Percentiles rank a stretch among this genome's conserved stretches.
Evolutionary conservation across 1,284 basidiomycete species (phyloP).

Genomic region (Coriolopsis trogii): DNA sequence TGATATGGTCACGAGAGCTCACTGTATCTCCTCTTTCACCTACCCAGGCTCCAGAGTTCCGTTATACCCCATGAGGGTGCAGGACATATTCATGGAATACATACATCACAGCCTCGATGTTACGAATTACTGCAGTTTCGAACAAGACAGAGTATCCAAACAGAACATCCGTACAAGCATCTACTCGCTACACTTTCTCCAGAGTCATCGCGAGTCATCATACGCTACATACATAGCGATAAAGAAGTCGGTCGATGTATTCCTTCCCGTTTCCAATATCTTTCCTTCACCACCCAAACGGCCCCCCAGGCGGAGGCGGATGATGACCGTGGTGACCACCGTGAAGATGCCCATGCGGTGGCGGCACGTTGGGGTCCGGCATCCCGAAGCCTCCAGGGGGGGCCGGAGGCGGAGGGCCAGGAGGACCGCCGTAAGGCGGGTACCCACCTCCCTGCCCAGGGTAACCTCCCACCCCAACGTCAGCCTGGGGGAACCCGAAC

Average conservation of each 20-base stretch:
- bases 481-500: slow-evolving; percentile 16
- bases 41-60: not conserved
- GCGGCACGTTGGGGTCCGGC: slow-evolving; percentile 17
- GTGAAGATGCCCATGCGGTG: slow-evolving; percentile 5
- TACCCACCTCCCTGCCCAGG: slow-evolving; percentile 16
- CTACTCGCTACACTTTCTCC: no score
- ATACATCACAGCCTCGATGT: no score
- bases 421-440: slow-evolving; percentile 19
- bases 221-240: no score
- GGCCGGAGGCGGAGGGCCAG: slow-evolving; percentile 14
- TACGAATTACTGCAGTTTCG: no score
- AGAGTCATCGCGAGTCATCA: no score
- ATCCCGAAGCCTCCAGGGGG: slow-evolving; percentile 24
- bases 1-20: not conserved
- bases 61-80: not conserved
- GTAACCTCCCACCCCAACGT: slow-evolving; percentile 6
- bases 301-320: slow-evolving; percentile 15
- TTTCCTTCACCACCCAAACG: slow-evolving; percentile 25
- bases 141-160: no score
- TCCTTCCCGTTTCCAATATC: not conserved
- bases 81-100: no score
- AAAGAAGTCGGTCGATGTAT: not conserved
- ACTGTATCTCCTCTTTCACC: not conserved
- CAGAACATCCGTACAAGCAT: no score
- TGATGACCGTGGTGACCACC: not conserved